Evolutionary conservation across 1,284 basidiomycete species (phyloP).

Genomic region (Papiliotrema flavescens): DNA sequence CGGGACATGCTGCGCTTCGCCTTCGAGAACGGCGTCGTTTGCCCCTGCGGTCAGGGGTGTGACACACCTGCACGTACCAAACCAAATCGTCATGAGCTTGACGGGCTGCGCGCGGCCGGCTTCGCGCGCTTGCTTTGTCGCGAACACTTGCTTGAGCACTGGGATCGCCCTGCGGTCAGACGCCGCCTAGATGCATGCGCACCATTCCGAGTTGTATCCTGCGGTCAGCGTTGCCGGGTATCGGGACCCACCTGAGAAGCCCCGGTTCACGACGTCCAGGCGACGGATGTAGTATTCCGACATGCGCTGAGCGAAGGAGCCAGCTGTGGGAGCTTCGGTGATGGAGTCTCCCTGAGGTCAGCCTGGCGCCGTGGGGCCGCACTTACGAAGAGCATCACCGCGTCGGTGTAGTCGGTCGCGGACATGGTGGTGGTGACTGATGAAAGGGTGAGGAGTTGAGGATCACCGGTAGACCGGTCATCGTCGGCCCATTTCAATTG

Average conservation of each 20-base stretch:
- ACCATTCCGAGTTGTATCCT: conserved; percentile 79
- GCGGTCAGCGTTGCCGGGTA: not conserved
- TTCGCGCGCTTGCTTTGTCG: conserved; percentile 54
- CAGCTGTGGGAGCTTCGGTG: conserved; percentile 40
- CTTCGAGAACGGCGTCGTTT: conserved; percentile 68
- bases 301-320: conserved; percentile 41
- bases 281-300: conserved; percentile 65
- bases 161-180: conserved; percentile 58
- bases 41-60: conserved; percentile 49
- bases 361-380: not conserved
- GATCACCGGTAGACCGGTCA: not conserved
- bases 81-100: conserved; percentile 76
- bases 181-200: not conserved
- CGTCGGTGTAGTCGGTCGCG: conserved; percentile 32
- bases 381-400: conserved; percentile 45
- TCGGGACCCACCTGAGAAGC: conserved; percentile 47
- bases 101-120: conserved; percentile 57
- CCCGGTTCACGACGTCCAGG: conserved; percentile 78
- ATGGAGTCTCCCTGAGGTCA: conserved; percentile 42
- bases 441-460: not conserved
- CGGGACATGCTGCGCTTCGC: conserved; percentile 55
- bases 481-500: not conserved
- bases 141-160: conserved; percentile 67
- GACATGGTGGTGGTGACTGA: conserved; percentile 29
- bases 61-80: conserved; percentile 52